These are phyloP conservation scores for Geotrichum aggregatum DNA, from an alignment of 1,139 yeast genomes.

Conservation along the genomic window DNA sequence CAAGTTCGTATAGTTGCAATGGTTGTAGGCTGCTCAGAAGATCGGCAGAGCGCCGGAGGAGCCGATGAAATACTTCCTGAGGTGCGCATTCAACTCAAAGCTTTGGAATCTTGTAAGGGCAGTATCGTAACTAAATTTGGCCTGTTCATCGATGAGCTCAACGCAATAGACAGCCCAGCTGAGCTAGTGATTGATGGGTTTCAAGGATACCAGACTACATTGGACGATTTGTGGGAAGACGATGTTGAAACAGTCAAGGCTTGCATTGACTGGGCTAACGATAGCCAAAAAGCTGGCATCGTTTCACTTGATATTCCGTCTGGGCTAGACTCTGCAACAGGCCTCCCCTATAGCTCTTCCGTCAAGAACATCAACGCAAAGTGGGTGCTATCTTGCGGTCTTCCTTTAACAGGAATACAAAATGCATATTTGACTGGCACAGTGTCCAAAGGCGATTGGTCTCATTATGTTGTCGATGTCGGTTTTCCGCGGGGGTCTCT, in stretches of 20 bases:
- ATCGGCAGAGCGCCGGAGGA: background rate
- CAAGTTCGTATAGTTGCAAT: constrained; percentile 65
- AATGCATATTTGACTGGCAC: constrained; percentile 52
- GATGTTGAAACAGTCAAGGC: constrained; percentile 45
- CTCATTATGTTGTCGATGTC: constrained; percentile 62
- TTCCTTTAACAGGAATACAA: constrained; percentile 64
- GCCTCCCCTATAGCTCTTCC: constrained; percentile 40
- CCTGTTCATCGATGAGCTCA: constrained; percentile 38
- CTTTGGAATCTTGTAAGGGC: constrained; percentile 56
- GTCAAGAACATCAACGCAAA: constrained; percentile 37
- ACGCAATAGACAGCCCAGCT: constrained; percentile 64
- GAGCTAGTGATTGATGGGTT: constrained; percentile 76
- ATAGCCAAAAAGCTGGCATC: constrained; percentile 45
- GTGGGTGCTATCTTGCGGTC: constrained; percentile 66
- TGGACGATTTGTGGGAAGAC: constrained; percentile 49
- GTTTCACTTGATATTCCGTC: constrained; percentile 77
- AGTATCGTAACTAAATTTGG: constrained; percentile 42
- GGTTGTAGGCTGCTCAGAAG: constrained; percentile 39
- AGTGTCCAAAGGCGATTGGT: constrained; percentile 43
- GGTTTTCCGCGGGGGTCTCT: constrained; percentile 55
- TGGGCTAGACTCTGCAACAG: constrained; percentile 82
- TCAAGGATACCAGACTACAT: constrained; percentile 73
- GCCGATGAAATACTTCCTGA: constrained; percentile 36
- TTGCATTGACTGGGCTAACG: constrained; percentile 64
- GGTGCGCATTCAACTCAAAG: constrained; percentile 45